Evolutionary conservation across 1,284 basidiomycete species (phyloP).

Genomic region (Heterobasidion irregulare): DNA sequence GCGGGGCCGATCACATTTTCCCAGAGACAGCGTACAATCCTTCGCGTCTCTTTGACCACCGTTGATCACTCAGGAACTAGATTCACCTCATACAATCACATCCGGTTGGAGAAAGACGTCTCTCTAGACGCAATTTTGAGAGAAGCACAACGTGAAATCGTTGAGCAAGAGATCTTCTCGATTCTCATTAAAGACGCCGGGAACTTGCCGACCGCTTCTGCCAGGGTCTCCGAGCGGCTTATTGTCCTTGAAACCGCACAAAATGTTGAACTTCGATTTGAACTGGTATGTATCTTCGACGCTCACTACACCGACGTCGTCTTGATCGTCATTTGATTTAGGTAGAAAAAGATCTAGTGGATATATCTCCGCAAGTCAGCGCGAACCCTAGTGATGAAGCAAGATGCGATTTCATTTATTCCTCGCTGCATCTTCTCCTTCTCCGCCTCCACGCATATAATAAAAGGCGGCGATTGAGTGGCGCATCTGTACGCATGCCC

Average conservation of each 20-base stretch:
- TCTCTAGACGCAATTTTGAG: slow-evolving; percentile 43
- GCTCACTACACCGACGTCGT: slow-evolving; percentile 1
- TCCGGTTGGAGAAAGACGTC: slow-evolving; percentile 21
- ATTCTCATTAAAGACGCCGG: slow-evolving; percentile 65
- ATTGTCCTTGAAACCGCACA: slow-evolving; percentile 68
- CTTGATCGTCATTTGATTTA: slow-evolving; percentile 2
- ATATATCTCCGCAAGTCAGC: slow-evolving; percentile 16
- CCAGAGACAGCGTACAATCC: slow-evolving; percentile 45
- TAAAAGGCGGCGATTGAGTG: slow-evolving; percentile 41
- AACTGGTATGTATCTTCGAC: slow-evolving; percentile 37
- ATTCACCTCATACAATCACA: slow-evolving; percentile 29
- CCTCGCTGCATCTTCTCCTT: slow-evolving; percentile 52
- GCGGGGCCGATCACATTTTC: slow-evolving; percentile 49
- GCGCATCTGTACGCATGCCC: slow-evolving; percentile 14
- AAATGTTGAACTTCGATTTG: slow-evolving; percentile 58
- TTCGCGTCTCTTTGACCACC: slow-evolving; percentile 46
- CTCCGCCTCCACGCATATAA: slow-evolving; percentile 49
- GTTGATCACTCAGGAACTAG: slow-evolving; percentile 23
- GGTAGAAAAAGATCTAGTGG: slow-evolving; percentile 1
- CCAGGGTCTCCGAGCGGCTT: slow-evolving; percentile 65
- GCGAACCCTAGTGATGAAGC: slow-evolving; percentile 20
- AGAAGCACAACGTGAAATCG: slow-evolving; percentile 57
- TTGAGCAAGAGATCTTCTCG: slow-evolving; percentile 74
- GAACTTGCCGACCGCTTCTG: slow-evolving; percentile 60
- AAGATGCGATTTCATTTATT: slow-evolving; percentile 65